These are phyloP conservation scores for Pichia sp. DNA, from an alignment of 1,139 yeast species.

Conservation along the genomic window DNA sequence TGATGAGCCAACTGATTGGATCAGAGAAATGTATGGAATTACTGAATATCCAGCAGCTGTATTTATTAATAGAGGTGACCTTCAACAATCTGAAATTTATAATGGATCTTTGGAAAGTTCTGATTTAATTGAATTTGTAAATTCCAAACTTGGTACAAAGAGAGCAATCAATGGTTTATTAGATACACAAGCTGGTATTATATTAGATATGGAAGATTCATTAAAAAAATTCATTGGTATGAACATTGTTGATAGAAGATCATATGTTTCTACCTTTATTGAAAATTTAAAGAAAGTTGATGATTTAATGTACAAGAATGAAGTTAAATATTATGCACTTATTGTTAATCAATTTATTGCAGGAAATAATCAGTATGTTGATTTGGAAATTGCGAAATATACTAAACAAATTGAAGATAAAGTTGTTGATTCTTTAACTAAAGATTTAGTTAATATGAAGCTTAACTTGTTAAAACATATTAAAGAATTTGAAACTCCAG, in stretches of 20 bases:
- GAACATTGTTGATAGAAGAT: conserved; percentile 21
- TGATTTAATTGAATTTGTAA: conserved; percentile 44
- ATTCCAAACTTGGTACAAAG: conserved; percentile 44
- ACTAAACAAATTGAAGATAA: conserved; percentile 35
- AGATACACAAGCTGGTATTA: conserved; percentile 48
- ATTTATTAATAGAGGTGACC: conserved; percentile 40
- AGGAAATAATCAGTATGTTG: conserved; percentile 43
- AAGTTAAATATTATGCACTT: conserved; percentile 42
- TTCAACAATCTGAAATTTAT: conserved; percentile 36
- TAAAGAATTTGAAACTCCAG: conserved; percentile 16
- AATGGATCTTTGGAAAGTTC: conserved; percentile 39
- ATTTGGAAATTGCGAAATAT: conserved; percentile 49
- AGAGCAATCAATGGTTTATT: conserved; percentile 52
- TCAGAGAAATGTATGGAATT: conserved; percentile 40
- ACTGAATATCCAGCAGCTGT: conserved; percentile 49
- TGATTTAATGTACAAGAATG: conserved; percentile 20
- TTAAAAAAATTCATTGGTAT: conserved; percentile 33
- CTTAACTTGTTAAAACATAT: conserved; percentile 42
- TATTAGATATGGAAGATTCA: conserved; percentile 32
- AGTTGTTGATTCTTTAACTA: conserved; percentile 18
- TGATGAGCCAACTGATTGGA: conserved; percentile 37
- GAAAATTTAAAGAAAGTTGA: conserved; percentile 26
- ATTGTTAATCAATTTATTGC: conserved; percentile 43
- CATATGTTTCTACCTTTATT: conserved; percentile 28
- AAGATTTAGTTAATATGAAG: conserved; percentile 44